Evolutionary conservation across 495 filamentous ascomycete species (phyloP).

Genomic region (Aspergillus baeticus): DNA sequence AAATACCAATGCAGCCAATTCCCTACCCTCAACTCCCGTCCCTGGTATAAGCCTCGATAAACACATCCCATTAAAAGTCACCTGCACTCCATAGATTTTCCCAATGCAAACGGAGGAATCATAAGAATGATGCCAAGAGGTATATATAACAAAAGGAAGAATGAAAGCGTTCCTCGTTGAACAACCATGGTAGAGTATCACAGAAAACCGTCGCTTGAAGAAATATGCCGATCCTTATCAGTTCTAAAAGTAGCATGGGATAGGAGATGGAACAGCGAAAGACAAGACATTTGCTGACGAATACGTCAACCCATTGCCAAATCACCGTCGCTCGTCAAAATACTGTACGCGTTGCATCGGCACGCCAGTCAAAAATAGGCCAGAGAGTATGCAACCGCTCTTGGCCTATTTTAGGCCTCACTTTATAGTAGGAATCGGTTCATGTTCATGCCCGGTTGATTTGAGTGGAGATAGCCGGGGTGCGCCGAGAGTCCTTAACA

Average conservation of each 20-base stretch:
- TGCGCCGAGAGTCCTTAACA: too few relatives aligned
- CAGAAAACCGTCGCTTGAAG: constrained; percentile 13
- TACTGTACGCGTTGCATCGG: constrained; percentile 60
- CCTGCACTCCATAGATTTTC: constrained; percentile 14
- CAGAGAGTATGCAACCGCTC: too few relatives aligned
- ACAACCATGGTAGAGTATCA: not conserved
- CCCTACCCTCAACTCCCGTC: not conserved
- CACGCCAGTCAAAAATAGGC: too few relatives aligned
- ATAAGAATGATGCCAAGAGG: constrained; percentile 4
- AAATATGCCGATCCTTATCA: constrained; percentile 18
- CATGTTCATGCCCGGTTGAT: too few relatives aligned
- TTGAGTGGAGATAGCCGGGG: too few relatives aligned
- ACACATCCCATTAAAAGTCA: constrained; percentile 14
- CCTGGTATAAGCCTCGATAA: constrained; percentile 1
- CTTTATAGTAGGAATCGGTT: too few relatives aligned
- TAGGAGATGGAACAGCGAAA: not conserved
- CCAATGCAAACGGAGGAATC: constrained; percentile 16
- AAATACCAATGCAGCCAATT: too few relatives aligned
- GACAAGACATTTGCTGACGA: not conserved
- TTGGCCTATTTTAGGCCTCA: too few relatives aligned
- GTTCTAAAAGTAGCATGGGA: constrained; percentile 17
- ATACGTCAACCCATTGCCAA: too few relatives aligned
- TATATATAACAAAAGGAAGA: constrained; percentile 11
- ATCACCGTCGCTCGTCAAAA: constrained; percentile 37
- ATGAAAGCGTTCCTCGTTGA: not conserved